These are phyloP conservation scores for Erigeron philadelphicus DNA, from an alignment of 140 eudicot species.

Conservation along the genomic window DNA sequence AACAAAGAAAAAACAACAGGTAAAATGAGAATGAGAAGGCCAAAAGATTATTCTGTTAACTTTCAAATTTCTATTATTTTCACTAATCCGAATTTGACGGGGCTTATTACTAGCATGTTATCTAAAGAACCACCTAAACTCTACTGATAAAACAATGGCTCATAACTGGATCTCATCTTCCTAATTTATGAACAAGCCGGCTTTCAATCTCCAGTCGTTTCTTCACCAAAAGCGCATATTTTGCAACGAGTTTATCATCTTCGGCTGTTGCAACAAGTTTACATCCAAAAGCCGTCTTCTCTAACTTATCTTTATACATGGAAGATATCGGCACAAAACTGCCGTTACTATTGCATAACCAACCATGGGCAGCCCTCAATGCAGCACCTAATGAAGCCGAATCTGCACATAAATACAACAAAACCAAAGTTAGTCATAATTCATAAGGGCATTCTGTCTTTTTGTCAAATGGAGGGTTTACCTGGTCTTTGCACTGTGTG, in stretches of 20 bases:
- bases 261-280: slow-evolving; percentile 59
- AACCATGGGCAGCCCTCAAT: slow-evolving; percentile 91
- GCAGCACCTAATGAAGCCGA: slow-evolving; percentile 94
- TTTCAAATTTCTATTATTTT: not conserved
- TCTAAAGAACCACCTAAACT: not conserved
- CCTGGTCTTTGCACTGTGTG: slow-evolving; percentile 81
- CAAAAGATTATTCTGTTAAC: not conserved
- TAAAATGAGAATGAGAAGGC: no score
- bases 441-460: not conserved
- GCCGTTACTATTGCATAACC: slow-evolving; percentile 71
- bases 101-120: not conserved
- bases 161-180: slow-evolving; percentile 23
- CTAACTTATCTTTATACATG: slow-evolving; percentile 60
- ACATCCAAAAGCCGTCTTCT: slow-evolving; percentile 58
- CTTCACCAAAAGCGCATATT: slow-evolving; percentile 60
- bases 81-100: not conserved
- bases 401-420: slow-evolving; percentile 38
- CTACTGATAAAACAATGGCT: not conserved
- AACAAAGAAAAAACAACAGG: no score
- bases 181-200: slow-evolving; percentile 58
- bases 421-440: not conserved
- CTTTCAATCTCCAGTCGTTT: slow-evolving; percentile 75
- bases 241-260: slow-evolving; percentile 50
- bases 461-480: slow-evolving; percentile 12
- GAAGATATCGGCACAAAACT: slow-evolving; percentile 55